phyloP scores from a whole-genome alignment of 768 basidiomycete species.

The Exidia glandulosa region DNA sequence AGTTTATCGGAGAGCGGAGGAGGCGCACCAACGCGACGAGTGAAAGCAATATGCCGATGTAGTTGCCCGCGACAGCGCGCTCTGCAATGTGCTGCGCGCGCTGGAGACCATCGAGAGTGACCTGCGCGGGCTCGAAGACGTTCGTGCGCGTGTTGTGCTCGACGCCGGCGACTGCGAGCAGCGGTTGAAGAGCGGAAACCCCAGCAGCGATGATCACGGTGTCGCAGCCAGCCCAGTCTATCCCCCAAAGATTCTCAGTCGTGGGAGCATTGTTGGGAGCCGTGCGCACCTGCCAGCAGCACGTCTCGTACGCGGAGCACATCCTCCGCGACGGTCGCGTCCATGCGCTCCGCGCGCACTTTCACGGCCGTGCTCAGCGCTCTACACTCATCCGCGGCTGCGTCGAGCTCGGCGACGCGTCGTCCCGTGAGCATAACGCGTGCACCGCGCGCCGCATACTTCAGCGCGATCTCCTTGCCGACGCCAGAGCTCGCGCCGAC shows the following conservation, averaged over 20 bases:
- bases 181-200: constrained; percentile 67
- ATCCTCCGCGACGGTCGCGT: constrained; percentile 42
- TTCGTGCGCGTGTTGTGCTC: constrained; percentile 21
- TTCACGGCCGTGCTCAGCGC: constrained; percentile 11
- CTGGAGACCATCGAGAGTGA: constrained; percentile 46
- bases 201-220: constrained; percentile 77
- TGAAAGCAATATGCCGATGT: constrained; percentile 54
- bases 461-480: constrained; percentile 55
- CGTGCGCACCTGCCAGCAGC: constrained; percentile 42
- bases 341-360: constrained; percentile 9
- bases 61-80: constrained; percentile 54
- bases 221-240: constrained; percentile 77
- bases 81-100: constrained; percentile 43
- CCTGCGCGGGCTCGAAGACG: constrained; percentile 21
- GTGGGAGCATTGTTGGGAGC: not conserved
- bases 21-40: constrained; percentile 59
- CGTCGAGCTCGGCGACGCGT: constrained; percentile 39
- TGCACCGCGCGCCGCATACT: constrained; percentile 69
- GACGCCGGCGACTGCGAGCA: constrained; percentile 60
- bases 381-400: constrained; percentile 52
- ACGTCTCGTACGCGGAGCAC: constrained; percentile 47
- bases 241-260: not conserved
- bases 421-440: constrained; percentile 66
- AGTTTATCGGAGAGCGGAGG: not conserved
- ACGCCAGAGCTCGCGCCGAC: constrained; percentile 81